Percentiles rank a stretch among this genome's conserved stretches.
Conservation (phyloP, 371 early-diverging fungal genomes). For the Rhizopus sp. region DNA sequence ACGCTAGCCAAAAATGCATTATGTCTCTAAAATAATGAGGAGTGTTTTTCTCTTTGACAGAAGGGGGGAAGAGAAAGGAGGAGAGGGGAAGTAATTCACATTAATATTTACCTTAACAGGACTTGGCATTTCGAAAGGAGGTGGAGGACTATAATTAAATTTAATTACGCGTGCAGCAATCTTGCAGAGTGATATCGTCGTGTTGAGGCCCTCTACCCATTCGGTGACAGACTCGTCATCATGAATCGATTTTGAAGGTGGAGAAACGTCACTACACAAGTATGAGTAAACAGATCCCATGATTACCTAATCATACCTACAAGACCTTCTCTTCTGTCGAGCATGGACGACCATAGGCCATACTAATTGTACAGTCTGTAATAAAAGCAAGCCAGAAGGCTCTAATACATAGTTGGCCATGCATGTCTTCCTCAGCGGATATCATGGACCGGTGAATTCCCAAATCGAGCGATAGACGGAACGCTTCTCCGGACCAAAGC, state of each 20-base stretch:
- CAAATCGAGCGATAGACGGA: slow-evolving; percentile 45
- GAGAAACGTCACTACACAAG: slow-evolving; percentile 28
- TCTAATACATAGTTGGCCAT: slow-evolving; percentile 36
- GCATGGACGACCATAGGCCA: slow-evolving; percentile 44
- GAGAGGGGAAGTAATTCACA: not conserved
- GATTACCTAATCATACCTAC: slow-evolving; percentile 22
- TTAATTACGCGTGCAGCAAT: slow-evolving; percentile 40
- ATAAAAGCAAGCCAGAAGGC: slow-evolving; percentile 49
- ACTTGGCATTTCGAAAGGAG: slow-evolving; percentile 28
- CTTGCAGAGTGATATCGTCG: slow-evolving; percentile 36
- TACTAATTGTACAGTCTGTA: slow-evolving; percentile 39
- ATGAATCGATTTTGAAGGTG: slow-evolving; percentile 16
- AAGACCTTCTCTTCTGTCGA: slow-evolving; percentile 49
- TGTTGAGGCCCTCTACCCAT: slow-evolving; percentile 27
- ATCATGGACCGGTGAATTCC: slow-evolving; percentile 40
- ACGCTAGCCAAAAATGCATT: slow-evolving; percentile 30
- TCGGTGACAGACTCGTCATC: slow-evolving; percentile 21
- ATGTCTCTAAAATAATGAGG: slow-evolving; percentile 15
- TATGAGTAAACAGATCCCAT: not conserved
- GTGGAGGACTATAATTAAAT: slow-evolving; percentile 44
- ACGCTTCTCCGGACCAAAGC: slow-evolving; percentile 44
- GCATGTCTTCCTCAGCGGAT: slow-evolving; percentile 10
- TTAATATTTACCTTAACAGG: slow-evolving; percentile 31
- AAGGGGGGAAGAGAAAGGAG: not conserved
- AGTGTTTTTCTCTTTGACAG: not conserved